phyloP scores from a whole-genome alignment of 2,329 filamentous ascomycete species.

The Cadophora sp. region DNA sequence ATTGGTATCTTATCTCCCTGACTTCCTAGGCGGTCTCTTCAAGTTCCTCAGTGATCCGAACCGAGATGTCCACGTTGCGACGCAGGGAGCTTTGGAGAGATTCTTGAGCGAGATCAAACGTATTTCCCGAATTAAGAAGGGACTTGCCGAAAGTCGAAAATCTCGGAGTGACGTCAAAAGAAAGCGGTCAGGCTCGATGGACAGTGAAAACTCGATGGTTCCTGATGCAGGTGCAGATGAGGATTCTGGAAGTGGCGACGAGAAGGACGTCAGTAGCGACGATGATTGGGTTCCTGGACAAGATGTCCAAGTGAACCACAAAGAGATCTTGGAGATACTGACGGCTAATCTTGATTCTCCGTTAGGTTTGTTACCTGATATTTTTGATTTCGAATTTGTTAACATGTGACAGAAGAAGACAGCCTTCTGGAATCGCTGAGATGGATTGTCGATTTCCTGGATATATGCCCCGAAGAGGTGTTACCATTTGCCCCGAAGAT shows the following conservation, averaged over 20 bases:
- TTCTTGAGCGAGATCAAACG: slow-evolving; percentile 94
- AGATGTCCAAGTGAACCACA: slow-evolving; percentile 93
- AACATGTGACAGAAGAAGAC: slow-evolving; percentile 72
- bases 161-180: slow-evolving; percentile 65
- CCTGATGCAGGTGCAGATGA: slow-evolving; percentile 67
- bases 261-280: slow-evolving; percentile 70
- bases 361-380: slow-evolving; percentile 59
- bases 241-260: slow-evolving; percentile 61
- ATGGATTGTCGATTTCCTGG: slow-evolving; percentile 96
- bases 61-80: slow-evolving; percentile 91
- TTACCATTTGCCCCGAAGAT: slow-evolving; percentile 93
- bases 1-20: slow-evolving; percentile 88
- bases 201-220: slow-evolving; percentile 60
- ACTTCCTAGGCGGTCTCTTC: slow-evolving; percentile 87
- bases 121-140: slow-evolving; percentile 90
- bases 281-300: slow-evolving; percentile 98
- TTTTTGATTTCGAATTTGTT: slow-evolving; percentile 17
- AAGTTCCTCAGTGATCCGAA: slow-evolving; percentile 93
- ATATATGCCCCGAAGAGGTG: slow-evolving; percentile 97
- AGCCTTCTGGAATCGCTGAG: slow-evolving; percentile 88
- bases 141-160: slow-evolving; percentile 85
- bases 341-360: slow-evolving; percentile 87
- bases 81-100: slow-evolving; percentile 85
- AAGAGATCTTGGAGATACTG: slow-evolving; percentile 89
- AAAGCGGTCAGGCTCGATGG: slow-evolving; percentile 73